Percentiles rank a stretch among this genome's conserved stretches.
These are phyloP conservation scores for Pseudonitzschia multiseries DNA, from an alignment of 108 stramenopile species.

Conservation along the genomic window DNA sequence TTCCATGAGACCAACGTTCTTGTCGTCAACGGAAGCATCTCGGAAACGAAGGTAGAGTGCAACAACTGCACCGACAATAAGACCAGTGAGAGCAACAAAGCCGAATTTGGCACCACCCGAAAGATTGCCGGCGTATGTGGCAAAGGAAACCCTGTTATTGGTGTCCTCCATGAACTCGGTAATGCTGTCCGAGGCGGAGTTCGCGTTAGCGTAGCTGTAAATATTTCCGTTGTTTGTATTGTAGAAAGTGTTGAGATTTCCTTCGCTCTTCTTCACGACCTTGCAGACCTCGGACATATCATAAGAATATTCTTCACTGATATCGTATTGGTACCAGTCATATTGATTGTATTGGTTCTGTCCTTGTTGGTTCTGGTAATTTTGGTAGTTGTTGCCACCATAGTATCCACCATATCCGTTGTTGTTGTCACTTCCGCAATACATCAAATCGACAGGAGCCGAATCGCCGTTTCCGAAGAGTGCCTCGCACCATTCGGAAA, in stretches of 20 bases:
- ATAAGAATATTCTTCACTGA: constrained; percentile 24
- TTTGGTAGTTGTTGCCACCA: constrained; percentile 1
- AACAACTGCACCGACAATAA: constrained; percentile 4
- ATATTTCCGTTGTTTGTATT: constrained; percentile 17
- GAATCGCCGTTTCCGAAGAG: not conserved
- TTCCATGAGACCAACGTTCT: constrained; percentile 12
- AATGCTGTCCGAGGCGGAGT: constrained; percentile 7
- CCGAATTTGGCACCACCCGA: constrained; percentile 13
- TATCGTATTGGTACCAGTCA: constrained; percentile 43
- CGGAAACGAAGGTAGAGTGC: constrained; percentile 1
- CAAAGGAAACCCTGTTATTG: constrained; percentile 24
- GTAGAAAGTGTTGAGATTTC: constrained; percentile 27
- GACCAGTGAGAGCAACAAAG: not conserved
- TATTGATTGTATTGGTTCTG: constrained; percentile 29
- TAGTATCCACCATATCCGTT: not conserved
- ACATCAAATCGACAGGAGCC: not conserved
- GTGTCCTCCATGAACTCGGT: constrained; percentile 13
- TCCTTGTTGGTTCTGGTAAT: constrained; percentile 9
- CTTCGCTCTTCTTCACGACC: constrained; percentile 17
- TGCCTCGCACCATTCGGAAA: constrained; percentile 21
- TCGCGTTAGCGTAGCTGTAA: constrained; percentile 28
- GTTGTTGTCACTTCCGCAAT: no score
- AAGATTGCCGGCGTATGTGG: constrained; percentile 7
- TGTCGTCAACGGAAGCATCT: not conserved
- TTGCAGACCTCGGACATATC: constrained; percentile 34